phyloP scores from a whole-genome alignment of 306 rosid species.

The Rosa lucieae region DNA sequence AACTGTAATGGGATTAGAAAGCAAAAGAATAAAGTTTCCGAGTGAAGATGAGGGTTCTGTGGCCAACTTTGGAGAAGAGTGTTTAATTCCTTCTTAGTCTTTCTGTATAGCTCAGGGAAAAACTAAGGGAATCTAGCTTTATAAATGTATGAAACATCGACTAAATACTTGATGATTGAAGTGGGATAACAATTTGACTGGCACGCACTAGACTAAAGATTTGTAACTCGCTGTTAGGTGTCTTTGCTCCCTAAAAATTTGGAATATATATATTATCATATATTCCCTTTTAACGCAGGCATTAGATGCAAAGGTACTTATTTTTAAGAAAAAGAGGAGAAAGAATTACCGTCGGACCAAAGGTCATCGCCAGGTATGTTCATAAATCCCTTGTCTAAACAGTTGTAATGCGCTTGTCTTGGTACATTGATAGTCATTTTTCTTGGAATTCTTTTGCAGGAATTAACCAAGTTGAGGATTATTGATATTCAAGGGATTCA shows the following conservation, averaged over 20 bases:
- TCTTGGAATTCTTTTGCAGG: constrained; percentile 48
- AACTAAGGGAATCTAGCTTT: not conserved
- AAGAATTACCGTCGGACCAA: constrained; percentile 85
- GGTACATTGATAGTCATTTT: constrained; percentile 17
- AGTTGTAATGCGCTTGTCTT: constrained; percentile 1
- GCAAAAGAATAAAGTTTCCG: not conserved
- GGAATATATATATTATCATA: not conserved
- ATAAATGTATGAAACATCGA: not conserved
- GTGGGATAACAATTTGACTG: not conserved
- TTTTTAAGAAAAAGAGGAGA: constrained; percentile 94
- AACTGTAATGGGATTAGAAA: not conserved
- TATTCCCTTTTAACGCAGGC: constrained; percentile 50
- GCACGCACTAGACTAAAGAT: not conserved
- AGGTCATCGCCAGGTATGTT: constrained; percentile 87
- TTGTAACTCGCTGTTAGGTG: not conserved
- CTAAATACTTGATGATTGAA: not conserved
- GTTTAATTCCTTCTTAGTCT: not conserved
- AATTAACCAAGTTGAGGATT: constrained; percentile 89
- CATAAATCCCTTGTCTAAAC: constrained; percentile 14
- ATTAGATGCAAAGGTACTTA: constrained; percentile 71
- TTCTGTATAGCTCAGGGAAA: not conserved
- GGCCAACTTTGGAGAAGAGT: not conserved
- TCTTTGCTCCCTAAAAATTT: not conserved
- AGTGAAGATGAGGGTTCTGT: not conserved
- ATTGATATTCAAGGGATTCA: constrained; percentile 82